These are phyloP conservation scores for Wallemia ichthyophaga DNA, from an alignment of 1,284 basidiomycete species.

Conservation along the genomic window DNA sequence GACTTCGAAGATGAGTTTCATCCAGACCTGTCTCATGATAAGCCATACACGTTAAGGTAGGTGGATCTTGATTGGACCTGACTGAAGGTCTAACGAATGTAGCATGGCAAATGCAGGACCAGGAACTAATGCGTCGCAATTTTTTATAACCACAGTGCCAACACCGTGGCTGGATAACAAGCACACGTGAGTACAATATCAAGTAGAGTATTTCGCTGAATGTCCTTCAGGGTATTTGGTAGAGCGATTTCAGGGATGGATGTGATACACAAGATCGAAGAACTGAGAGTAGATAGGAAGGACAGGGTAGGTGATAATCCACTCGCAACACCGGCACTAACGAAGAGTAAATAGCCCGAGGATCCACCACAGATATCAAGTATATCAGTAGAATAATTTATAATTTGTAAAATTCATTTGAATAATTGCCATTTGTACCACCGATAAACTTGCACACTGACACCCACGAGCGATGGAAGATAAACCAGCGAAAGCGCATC, in stretches of 20 bases:
- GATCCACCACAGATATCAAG: background rate
- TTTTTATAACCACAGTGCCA: slow-evolving; percentile 26
- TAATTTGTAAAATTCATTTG: background rate
- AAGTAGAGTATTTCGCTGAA: background rate
- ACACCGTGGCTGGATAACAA: slow-evolving; percentile 57
- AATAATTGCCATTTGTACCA: background rate
- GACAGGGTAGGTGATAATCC: slow-evolving; percentile 10
- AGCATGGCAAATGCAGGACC: slow-evolving; percentile 95
- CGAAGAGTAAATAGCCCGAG: background rate
- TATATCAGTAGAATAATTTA: background rate
- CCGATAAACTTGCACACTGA: background rate
- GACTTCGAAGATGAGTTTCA: slow-evolving; percentile 92
- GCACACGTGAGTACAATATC: slow-evolving; percentile 18
- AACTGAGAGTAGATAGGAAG: slow-evolving; percentile 19
- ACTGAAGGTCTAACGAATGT: slow-evolving; percentile 52
- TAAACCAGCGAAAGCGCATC: slow-evolving; percentile 41
- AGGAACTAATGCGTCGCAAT: slow-evolving; percentile 38
- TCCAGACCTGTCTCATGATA: slow-evolving; percentile 61
- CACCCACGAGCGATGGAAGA: slow-evolving; percentile 26
- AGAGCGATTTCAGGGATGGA: slow-evolving; percentile 22
- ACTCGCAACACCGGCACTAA: background rate
- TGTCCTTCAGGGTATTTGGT: slow-evolving; percentile 21
- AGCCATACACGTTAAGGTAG: slow-evolving; percentile 15
- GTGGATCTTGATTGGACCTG: slow-evolving; percentile 16
- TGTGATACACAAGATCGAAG: slow-evolving; percentile 51